A percentile compares a stretch with the other conserved stretches of the same genome.
phyloP scores from a whole-genome alignment of 768 basidiomycete species.

The Termitomyces sp. region DNA sequence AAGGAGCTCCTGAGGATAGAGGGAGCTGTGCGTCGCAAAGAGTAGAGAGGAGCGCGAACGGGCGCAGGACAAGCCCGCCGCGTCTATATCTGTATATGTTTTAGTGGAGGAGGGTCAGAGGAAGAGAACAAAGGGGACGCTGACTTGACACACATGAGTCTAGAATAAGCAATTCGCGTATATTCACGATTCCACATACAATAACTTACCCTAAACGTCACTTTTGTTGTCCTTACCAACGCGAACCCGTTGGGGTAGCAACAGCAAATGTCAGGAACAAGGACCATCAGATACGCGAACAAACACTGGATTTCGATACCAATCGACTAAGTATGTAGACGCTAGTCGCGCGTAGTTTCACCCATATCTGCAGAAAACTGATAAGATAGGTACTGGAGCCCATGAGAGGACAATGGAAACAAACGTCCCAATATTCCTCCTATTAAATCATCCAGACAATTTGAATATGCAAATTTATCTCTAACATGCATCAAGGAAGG shows the following conservation, averaged over 20 bases:
- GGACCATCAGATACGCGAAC: too few relatives aligned
- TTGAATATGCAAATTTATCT: neutral
- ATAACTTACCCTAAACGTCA: neutral
- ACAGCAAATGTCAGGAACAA: conserved; percentile 4
- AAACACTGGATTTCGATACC: neutral
- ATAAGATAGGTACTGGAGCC: neutral
- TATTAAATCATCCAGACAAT: neutral
- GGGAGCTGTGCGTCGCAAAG: neutral
- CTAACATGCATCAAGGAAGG: too few relatives aligned
- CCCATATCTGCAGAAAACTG: neutral
- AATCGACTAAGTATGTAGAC: neutral
- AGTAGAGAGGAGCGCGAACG: neutral
- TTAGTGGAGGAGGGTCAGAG: neutral
- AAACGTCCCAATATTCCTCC: neutral
- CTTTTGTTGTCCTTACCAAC: neutral
- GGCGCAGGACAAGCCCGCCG: conserved; percentile 3
- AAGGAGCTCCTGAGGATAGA: neutral
- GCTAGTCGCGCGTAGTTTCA: neutral
- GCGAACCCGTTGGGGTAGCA: conserved; percentile 14
- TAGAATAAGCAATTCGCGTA: neutral
- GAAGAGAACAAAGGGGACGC: neutral
- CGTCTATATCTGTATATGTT: neutral
- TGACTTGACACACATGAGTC: neutral
- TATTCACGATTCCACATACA: neutral
- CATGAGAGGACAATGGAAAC: neutral